Conservation (phyloP, 495 filamentous ascomycete genomes). For the Oidiodendron maius region DNA sequence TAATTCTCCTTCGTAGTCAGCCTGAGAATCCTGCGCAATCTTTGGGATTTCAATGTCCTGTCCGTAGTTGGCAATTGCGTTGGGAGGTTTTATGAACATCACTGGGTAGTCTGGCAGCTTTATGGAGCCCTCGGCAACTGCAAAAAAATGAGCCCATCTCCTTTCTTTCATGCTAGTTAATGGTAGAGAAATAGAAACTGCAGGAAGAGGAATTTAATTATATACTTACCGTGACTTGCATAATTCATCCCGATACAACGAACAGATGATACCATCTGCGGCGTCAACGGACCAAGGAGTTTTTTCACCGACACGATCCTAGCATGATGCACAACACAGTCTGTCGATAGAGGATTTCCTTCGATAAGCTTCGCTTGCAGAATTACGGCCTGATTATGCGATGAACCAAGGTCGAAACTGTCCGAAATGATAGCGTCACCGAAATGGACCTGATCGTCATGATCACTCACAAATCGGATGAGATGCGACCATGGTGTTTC, state of each 20-base stretch:
- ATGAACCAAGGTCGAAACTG: not conserved
- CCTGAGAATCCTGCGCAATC: slow-evolving; percentile 40
- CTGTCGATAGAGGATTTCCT: too few relatives aligned
- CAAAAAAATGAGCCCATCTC: too few relatives aligned
- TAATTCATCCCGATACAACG: slow-evolving; percentile 37
- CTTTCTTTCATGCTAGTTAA: too few relatives aligned
- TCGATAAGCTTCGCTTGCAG: not conserved
- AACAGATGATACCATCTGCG: slow-evolving; percentile 29
- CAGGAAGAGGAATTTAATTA: not conserved
- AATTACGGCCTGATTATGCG: not conserved
- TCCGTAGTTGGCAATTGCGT: not conserved
- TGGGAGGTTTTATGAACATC: slow-evolving; percentile 32
- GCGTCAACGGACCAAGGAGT: slow-evolving; percentile 27
- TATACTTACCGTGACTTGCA: slow-evolving; percentile 28
- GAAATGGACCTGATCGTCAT: not conserved
- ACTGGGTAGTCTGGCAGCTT: slow-evolving; percentile 39
- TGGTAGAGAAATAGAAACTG: too few relatives aligned
- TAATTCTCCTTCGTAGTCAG: slow-evolving; percentile 48
- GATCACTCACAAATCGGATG: not conserved
- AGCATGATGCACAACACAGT: slow-evolving; percentile 12
- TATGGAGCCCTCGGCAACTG: slow-evolving; percentile 42
- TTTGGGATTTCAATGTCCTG: slow-evolving; percentile 30
- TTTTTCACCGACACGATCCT: slow-evolving; percentile 21
- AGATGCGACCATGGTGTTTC: not conserved
- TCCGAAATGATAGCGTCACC: not conserved